Conservation (phyloP, 2,329 filamentous ascomycete species). For the Akanthomyces dipterigenus region DNA sequence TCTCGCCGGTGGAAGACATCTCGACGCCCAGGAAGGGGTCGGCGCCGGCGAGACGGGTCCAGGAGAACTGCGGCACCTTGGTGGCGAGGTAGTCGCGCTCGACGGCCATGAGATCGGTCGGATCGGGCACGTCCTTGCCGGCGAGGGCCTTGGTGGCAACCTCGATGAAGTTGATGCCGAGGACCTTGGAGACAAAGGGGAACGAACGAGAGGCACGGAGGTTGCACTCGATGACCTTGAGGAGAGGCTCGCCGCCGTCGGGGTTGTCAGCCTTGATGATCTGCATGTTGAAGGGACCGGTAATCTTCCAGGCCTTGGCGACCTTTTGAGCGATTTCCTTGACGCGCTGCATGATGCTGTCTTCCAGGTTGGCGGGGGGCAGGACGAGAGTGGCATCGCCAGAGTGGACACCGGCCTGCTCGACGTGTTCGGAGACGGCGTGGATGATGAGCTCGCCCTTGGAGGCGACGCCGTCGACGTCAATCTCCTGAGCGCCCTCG, state of each 20-base stretch:
- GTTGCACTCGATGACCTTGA: conserved; percentile 99
- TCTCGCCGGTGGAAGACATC: conserved; percentile 95
- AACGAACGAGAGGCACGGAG: conserved; percentile 95
- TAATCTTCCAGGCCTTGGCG: conserved; percentile 94
- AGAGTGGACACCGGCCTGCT: conserved; percentile 96
- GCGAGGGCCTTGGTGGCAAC: conserved; percentile 89
- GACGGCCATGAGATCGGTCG: conserved; percentile 79
- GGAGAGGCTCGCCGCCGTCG: conserved; percentile 64
- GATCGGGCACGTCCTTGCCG: conserved; percentile 74
- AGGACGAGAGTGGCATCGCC: conserved; percentile 93
- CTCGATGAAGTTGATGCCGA: conserved; percentile 95
- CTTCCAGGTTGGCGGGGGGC: conserved; percentile 74
- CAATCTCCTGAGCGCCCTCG: conserved; percentile 91
- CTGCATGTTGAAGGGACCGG: conserved; percentile 99
- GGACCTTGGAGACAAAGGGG: conserved; percentile 96
- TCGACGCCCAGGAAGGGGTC: conserved; percentile 97
- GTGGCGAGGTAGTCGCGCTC: conserved; percentile 91
- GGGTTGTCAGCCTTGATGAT: conserved; percentile 88
- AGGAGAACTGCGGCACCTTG: conserved; percentile 98
- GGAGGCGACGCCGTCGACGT: conserved; percentile 87
- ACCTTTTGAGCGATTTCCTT: conserved; percentile 97
- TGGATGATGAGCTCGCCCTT: conserved; percentile 83
- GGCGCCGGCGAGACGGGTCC: conserved; percentile 94
- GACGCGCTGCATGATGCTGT: conserved; percentile 71
- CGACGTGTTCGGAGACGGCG: conserved; percentile 90